phyloP scores from a whole-genome alignment of 805 yeast species.

The Candida germanica region DNA sequence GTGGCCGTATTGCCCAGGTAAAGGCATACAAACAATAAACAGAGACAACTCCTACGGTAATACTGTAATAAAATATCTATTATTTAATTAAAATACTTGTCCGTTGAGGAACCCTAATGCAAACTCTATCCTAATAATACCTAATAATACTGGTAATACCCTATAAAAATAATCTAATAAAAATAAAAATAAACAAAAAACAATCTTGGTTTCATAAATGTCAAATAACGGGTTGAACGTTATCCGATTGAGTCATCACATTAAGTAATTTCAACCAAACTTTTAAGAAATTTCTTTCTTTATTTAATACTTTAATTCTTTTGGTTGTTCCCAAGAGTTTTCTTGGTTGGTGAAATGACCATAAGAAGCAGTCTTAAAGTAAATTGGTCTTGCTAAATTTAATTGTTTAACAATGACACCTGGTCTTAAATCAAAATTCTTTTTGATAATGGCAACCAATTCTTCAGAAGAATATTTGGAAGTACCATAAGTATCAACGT shows the following conservation, averaged over 20 bases:
- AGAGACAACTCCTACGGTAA: neutral
- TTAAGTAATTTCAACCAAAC: constrained; percentile 28
- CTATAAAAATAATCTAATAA: constrained; percentile 14
- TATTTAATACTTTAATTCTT: constrained; percentile 58
- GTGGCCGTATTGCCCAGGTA: constrained; percentile 6
- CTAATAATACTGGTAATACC: constrained; percentile 18
- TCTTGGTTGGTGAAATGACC: constrained; percentile 99
- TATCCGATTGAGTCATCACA: constrained; percentile 40
- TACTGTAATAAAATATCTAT: constrained; percentile 1
- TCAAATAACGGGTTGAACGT: constrained; percentile 48
- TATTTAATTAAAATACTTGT: constrained; percentile 28
- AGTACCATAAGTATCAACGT: constrained; percentile 98
- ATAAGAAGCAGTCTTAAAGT: constrained; percentile 97
- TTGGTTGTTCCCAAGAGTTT: constrained; percentile 98
- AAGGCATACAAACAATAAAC: neutral
- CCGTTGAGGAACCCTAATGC: constrained; percentile 55
- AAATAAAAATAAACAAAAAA: constrained; percentile 11
- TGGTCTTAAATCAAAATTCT: constrained; percentile 98
- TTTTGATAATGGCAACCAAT: constrained; percentile 85
- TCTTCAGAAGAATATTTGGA: constrained; percentile 85
- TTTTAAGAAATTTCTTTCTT: constrained; percentile 3
- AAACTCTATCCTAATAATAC: constrained; percentile 34
- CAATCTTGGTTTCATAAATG: constrained; percentile 16
- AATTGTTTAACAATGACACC: constrained; percentile 97
- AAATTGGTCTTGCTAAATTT: constrained; percentile 98